Base-by-base conservation (phyloP, 192 early-diverging fungal species). In the Coemansia sp. region DNA sequence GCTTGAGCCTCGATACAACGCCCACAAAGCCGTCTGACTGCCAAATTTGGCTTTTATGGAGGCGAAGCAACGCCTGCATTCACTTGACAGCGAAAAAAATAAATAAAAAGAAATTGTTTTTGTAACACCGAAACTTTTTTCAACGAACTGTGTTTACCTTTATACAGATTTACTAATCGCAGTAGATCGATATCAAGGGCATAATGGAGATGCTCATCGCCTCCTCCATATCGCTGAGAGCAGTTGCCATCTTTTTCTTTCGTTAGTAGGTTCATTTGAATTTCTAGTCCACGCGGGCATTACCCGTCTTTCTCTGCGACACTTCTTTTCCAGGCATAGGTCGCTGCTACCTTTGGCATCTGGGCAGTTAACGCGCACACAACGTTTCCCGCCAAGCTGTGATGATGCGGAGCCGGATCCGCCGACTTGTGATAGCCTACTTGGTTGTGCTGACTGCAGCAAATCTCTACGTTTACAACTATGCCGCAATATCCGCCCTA, bases 401-500 rank as follows among this genome's bases (percentile, higher is more conserved):
- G 15, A 74, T 64, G 65, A 27, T 41, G 40, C 59, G 22, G 18
- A 10, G 46, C 29, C 57, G 29, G 71, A 31, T 73, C 38, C 64
- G 70, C 11, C 54, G 68, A 16, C 60, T 64, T 29, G 52, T 66
- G 22, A 57, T 68, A 27, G 73, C 70, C 2, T 71, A 71, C 41
- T n/a, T 61, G 44, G 40, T 70, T 27, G 73, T 69, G 6, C 54
- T 84, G 44, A 27, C 42, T 8, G 67, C 42, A 13, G 74, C 49
- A 46, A 76, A 79, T 61, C 31, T 79, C 44, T 79, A 74, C 62
- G 70, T 76, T 63, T 73, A 71, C 71, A 84, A 84, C 71, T 84
- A 84, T 24, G 82, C 77, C 12, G 34, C 43, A 13, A 29, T 84
- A 12, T 29, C 41, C 0, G 77, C 74, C 46, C 52, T 71, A 1